Percentiles rank a stretch among this genome's conserved stretches.
These are phyloP conservation scores for Dipodascus geniculatus DNA, from an alignment of 805 yeast species.

Conservation along the genomic window DNA sequence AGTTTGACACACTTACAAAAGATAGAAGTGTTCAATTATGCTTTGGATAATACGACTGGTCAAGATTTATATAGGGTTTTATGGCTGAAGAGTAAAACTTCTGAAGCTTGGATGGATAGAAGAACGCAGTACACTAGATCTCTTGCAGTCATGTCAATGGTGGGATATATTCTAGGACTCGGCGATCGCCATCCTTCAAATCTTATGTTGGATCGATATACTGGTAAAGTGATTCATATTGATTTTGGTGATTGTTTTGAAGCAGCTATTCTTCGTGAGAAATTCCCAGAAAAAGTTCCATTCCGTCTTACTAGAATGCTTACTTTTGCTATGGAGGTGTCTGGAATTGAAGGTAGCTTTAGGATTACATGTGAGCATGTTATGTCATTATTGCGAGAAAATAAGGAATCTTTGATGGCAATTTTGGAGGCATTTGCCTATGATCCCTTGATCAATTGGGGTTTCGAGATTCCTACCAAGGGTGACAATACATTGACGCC, in stretches of 20 bases:
- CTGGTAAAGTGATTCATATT: conserved; percentile 94
- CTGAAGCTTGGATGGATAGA: conserved; percentile 96
- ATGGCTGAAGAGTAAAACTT: conserved; percentile 92
- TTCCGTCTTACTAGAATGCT: conserved; percentile 94
- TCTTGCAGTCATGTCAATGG: conserved; percentile 97
- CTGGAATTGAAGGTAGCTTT: conserved; percentile 96
- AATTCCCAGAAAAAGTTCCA: conserved; percentile 97
- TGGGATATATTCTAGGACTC: conserved; percentile 88
- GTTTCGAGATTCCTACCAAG: conserved; percentile 79
- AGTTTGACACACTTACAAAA: conserved; percentile 78
- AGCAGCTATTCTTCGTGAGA: conserved; percentile 92
- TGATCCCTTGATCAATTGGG: conserved; percentile 98
- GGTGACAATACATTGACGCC: conserved; percentile 7
- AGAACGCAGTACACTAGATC: conserved; percentile 94
- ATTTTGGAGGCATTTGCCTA: conserved; percentile 96
- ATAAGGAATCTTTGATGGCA: conserved; percentile 95
- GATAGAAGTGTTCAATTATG: conserved; percentile 93
- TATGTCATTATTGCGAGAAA: conserved; percentile 86
- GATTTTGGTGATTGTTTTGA: conserved; percentile 99
- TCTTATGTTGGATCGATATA: conserved; percentile 83
- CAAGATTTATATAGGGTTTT: conserved; percentile 91
- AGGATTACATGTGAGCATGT: conserved; percentile 95
- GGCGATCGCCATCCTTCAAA: conserved; percentile 98
- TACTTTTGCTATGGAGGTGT: conserved; percentile 96
- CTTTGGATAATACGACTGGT: conserved; percentile 89